Conservation (phyloP, 139 green algal genomes). For the Volvox africanus region DNA sequence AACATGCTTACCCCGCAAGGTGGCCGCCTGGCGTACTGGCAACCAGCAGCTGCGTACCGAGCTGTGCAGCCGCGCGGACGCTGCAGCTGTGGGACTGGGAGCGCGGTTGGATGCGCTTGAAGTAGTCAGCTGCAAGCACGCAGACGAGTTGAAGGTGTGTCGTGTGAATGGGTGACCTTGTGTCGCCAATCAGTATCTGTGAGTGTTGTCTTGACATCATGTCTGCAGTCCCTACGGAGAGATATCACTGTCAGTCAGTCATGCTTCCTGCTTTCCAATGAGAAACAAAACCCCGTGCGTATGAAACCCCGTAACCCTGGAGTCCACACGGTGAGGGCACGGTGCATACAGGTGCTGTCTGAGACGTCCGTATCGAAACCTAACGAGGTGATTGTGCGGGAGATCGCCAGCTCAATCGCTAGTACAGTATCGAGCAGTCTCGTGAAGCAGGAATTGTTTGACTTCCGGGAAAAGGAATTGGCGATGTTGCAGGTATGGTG, state of each 20-base stretch:
- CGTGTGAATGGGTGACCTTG: not conserved
- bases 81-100: not conserved
- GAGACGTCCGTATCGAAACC: not conserved
- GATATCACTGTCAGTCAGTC: no score
- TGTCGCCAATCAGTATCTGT: no score
- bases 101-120: constrained; percentile 10
- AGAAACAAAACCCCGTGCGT: no score
- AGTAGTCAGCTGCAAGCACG: not conserved
- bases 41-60: constrained; percentile 37
- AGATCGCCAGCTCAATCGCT: not conserved
- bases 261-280: no score
- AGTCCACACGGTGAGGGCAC: no score
- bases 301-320: no score
- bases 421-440: not conserved
- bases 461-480: not conserved
- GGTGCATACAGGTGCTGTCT: not conserved
- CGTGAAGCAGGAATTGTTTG: constrained; percentile 2
- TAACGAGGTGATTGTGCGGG: not conserved
- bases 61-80: constrained; percentile 9
- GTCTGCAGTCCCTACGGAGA: no score
- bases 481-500: constrained; percentile 27
- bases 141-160: constrained; percentile 17
- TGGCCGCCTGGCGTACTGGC: constrained; percentile 16
- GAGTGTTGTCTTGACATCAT: no score
- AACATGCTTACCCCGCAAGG: not conserved